A percentile compares a stretch with the other conserved stretches of the same genome.
phyloP scores from a whole-genome alignment of 345 rosid species.

The Rhodamnia argentea region DNA sequence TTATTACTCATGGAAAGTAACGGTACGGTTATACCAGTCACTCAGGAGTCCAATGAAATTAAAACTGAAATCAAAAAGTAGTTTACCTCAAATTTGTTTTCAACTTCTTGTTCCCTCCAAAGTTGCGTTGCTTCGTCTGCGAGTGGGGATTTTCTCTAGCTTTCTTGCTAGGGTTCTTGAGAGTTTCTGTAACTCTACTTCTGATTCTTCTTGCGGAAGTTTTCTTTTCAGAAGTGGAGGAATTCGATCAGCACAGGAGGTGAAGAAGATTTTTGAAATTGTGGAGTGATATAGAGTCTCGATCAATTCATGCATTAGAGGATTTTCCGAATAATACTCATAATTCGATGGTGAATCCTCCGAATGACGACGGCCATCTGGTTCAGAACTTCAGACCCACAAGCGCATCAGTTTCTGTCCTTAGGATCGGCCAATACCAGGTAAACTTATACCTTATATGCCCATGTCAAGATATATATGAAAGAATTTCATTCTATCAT shows the following conservation, averaged over 20 bases:
- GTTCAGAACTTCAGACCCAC: too few species aligned
- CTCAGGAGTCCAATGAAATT: not conserved
- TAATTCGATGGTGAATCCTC: not conserved
- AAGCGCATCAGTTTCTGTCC: too few species aligned
- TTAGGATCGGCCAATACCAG: too few species aligned
- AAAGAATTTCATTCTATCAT: too few species aligned
- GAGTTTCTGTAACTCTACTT: not conserved
- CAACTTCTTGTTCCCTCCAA: not conserved
- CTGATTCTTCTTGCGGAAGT: not conserved
- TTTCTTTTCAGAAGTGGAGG: not conserved
- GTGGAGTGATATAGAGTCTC: not conserved
- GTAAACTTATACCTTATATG: too few species aligned
- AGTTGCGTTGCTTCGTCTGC: not conserved
- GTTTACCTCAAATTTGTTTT: not conserved
- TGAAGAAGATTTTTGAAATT: not conserved
- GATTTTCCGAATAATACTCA: not conserved
- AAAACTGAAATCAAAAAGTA: not conserved
- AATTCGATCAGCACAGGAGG: not conserved
- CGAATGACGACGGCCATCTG: not conserved
- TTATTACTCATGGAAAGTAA: not conserved
- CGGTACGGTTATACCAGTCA: not conserved
- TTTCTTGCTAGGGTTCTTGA: not conserved
- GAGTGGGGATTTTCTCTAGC: not conserved
- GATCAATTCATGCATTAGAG: not conserved
- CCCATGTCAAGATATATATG: too few species aligned